Evolutionary conservation across 179 eudicot species (phyloP), one percentile per base, ranked within the genome.

Genomic region (Silene coronaria): DNA sequence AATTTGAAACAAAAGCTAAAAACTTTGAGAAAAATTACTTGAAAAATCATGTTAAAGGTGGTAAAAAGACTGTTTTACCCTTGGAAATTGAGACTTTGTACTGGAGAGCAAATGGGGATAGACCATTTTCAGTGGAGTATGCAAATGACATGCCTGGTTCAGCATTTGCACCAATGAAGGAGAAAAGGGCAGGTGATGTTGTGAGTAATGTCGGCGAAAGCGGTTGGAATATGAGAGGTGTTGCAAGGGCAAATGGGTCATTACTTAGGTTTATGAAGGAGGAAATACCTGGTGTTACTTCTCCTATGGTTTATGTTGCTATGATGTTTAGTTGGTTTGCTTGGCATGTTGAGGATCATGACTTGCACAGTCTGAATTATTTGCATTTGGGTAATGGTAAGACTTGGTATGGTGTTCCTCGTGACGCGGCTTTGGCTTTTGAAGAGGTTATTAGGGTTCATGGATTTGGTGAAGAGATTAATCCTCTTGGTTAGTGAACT

Each of bases 241-340:
- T 88, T 64, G 87, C 96, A 53, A 93, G 98, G 89, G 87, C 93
- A 2, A 86, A 86, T 72, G 89, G 88, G 72, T 90, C 98, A 0
- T 80, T 93, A 88, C 80, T 93, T 86, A 88, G 85, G 96, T 95
- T 90, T 67, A 92, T 95, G 99, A 95, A 88, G 88, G 97, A 91
- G 85, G 99, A 95, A 21, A 95, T 92, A 17, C 97, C 97, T 10
- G 99, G 99, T 10, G 99, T 95, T 21, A 95, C 99, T 3, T 92
- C 99, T 13, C 99, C 99, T 1, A 92, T 95, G 99, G 93, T 95
- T 70, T 92, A 95, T 79, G 74, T 92, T 14, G 95, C 97, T 12
- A 95, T 95, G 99, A 58, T 92, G 91, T 95, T 95, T 81, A 95
- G 98, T 77, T 93, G 98, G 98, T 93, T 93, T 83, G 98, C 98